A percentile compares a stretch with the other conserved stretches of the same genome.
phyloP scores from a whole-genome alignment of 2,329 filamentous ascomycete genomes.

The Apiospora pterosperma region DNA sequence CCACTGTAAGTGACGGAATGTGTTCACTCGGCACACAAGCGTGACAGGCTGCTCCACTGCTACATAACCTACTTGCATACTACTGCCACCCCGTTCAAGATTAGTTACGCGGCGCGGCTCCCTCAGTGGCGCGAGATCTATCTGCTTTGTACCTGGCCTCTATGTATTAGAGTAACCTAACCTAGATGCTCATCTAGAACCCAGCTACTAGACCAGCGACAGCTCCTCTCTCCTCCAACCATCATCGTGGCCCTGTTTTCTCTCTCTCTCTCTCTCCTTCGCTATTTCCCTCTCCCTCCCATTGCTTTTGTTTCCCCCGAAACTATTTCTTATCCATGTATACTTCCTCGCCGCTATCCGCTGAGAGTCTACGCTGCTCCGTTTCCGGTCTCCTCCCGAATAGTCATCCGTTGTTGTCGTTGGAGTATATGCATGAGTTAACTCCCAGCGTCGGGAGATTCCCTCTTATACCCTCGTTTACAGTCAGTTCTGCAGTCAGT shows the following conservation, averaged over 20 bases:
- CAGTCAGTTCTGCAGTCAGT: background rate
- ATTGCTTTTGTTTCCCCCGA: background rate
- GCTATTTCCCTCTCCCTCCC: too few species aligned
- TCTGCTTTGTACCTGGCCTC: background rate
- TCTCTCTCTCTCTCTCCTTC: background rate
- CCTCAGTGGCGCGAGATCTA: constrained; percentile 1
- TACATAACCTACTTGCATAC: background rate
- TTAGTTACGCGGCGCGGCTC: background rate
- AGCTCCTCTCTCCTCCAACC: background rate
- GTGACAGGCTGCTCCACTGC: background rate
- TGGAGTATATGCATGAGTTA: background rate
- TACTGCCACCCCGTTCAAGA: background rate
- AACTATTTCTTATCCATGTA: background rate
- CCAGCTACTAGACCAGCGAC: background rate
- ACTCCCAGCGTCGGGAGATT: background rate
- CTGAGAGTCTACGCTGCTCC: background rate
- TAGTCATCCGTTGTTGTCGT: background rate
- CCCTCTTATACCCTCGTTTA: background rate
- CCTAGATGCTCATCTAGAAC: background rate
- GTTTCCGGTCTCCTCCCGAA: background rate
- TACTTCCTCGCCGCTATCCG: background rate
- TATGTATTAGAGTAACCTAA: background rate
- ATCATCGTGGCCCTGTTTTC: background rate
- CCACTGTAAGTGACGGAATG: background rate
- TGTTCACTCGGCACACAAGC: background rate